phyloP scores from a whole-genome alignment of 2,329 filamentous ascomycete species.

The Berkeleyomyces basicola region DNA sequence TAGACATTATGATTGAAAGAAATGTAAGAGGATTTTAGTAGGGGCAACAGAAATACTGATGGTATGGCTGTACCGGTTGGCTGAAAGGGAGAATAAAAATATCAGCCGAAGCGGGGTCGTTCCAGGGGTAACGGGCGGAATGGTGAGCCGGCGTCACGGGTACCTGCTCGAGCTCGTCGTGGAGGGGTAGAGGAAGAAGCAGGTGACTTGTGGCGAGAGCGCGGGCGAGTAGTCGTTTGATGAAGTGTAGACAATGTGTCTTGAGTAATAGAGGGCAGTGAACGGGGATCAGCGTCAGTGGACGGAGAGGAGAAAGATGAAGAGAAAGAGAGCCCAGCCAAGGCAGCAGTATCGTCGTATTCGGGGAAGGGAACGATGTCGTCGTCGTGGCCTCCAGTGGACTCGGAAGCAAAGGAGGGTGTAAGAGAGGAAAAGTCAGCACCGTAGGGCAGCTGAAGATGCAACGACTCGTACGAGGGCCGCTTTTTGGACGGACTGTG shows the following conservation, averaged over 20 bases:
- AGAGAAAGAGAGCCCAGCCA: conserved; percentile 11
- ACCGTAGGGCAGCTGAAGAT: conserved; percentile 12
- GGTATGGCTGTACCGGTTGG: not conserved
- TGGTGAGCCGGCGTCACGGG: conserved; percentile 13
- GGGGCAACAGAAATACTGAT: not conserved
- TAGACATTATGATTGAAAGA: conserved; percentile 6
- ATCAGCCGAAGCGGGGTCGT: conserved; percentile 13
- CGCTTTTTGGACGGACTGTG: conserved; percentile 8
- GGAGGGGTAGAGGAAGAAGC: conserved; percentile 11
- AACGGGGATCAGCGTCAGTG: conserved; percentile 11
- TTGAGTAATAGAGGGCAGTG: conserved; percentile 9
- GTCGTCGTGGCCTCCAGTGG: conserved; percentile 3
- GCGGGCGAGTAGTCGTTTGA: conserved; percentile 6
- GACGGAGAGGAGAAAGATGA: conserved; percentile 2
- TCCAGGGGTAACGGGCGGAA: conserved; percentile 11
- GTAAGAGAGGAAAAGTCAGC: conserved; percentile 9
- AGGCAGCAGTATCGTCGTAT: conserved; percentile 12
- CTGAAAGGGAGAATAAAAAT: not conserved
- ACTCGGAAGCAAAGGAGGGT: conserved; percentile 2
- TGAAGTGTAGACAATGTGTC: conserved; percentile 11
- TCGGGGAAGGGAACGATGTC: conserved; percentile 12
- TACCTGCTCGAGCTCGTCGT: conserved; percentile 12
- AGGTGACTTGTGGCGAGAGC: conserved; percentile 12
- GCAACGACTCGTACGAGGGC: conserved; percentile 5
- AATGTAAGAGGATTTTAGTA: not conserved